These are phyloP conservation scores for Eucalyptus shirleyi DNA, from an alignment of 345 rosid genomes.

Conservation along the genomic window DNA sequence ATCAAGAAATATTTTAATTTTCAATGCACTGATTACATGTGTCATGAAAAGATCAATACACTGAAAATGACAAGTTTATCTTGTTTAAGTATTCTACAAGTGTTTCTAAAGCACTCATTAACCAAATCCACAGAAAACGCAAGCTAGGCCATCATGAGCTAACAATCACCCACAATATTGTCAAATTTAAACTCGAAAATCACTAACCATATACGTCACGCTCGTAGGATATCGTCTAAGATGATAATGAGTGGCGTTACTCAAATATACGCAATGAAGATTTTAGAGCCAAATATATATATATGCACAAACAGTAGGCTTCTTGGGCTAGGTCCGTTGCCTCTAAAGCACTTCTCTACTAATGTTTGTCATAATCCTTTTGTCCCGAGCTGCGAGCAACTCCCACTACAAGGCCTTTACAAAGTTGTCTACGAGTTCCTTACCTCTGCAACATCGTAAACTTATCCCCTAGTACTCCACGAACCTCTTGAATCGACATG, in stretches of 20 bases:
- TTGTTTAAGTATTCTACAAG: neutral
- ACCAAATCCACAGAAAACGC: neutral
- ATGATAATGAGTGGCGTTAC: neutral
- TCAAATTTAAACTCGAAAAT: neutral
- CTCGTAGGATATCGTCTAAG: neutral
- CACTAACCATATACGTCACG: neutral
- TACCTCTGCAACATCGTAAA: neutral
- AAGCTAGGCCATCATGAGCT: neutral
- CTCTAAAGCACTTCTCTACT: neutral
- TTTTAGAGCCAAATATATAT: neutral
- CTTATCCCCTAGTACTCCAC: neutral
- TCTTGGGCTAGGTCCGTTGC: neutral
- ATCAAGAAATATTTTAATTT: neutral
- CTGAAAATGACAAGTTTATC: neutral
- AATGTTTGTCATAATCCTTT: neutral
- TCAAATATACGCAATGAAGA: neutral
- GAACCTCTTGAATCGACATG: neutral
- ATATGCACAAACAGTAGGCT: neutral
- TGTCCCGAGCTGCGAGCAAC: neutral
- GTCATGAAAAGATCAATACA: neutral
- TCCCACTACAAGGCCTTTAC: neutral
- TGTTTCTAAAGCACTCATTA: neutral
- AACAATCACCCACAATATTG: neutral
- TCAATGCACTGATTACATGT: neutral
- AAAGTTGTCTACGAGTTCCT: neutral